Base-by-base conservation (phyloP, 805 yeast species). In the Cephaloascus albidus region DNA sequence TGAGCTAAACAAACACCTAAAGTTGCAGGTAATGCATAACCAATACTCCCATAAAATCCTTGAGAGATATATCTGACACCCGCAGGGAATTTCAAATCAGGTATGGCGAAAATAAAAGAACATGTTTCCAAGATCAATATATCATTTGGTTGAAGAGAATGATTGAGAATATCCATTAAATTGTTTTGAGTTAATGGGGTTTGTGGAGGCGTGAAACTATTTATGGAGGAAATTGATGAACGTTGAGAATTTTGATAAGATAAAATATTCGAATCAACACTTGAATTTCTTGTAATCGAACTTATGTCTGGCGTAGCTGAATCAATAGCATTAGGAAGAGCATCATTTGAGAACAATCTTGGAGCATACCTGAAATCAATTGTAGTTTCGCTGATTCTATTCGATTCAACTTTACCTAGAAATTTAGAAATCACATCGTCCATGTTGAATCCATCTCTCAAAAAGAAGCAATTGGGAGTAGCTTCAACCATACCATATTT, bases 11-110 rank as follows among this genome's bases (percentile, higher is more conserved):
- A 50, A 1, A 66, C 70, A 3, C 78, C 78, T 10, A 72, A 52
- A 1, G 75, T 63, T 3, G 75, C 74, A 1, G 78, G 78, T 33
- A 72, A 50, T 0, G 77, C 74, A 43, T 68, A 70, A 1, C 78
- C 78, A 42, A 73, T 73, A 1, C 76, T 68, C 1, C 70, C 75
- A 55, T 70, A 72, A 42, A 65, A 61, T 38, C 53, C 53, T 43
- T 68, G 72, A 18, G 66, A 47, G 5, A 69, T 45, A 18, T 63
- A 49, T 10, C 53, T 48, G 5, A 62, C 63, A 10, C 66, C 63
- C 12, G 45, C 44, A 3, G 66, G 61, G 28, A 70, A 50, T 34
- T 53, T 53, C 20, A 72, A 41, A 39, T 63, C 70, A 4, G 66
- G 58, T 10, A 62, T 46, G 0, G 63, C 70, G 49, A 71, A 70